These are phyloP conservation scores for Musa balbisiana DNA, from an alignment of 202 grass and related monocot species.

Conservation along the genomic window DNA sequence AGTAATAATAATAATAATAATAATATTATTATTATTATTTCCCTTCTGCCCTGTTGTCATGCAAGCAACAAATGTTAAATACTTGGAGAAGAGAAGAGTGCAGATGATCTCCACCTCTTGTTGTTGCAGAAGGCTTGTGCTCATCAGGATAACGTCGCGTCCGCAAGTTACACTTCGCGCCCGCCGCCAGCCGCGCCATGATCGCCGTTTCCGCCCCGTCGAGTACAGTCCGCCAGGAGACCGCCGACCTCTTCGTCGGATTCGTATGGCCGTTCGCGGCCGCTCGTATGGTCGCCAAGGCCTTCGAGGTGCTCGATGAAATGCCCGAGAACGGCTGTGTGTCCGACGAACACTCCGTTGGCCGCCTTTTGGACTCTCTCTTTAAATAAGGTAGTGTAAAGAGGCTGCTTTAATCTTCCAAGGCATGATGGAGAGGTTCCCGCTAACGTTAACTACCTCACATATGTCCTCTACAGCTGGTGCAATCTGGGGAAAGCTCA, in stretches of 20 bases:
- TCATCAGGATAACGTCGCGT: conserved; percentile 39
- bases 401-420: conserved; percentile 70
- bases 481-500: conserved; percentile 75
- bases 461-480: conserved; percentile 80
- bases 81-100: background rate
- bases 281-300: conserved; percentile 45
- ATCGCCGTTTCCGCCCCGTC: conserved; percentile 48
- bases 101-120: background rate
- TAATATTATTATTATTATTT: too few relatives aligned
- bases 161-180: conserved; percentile 46
- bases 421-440: conserved; percentile 40
- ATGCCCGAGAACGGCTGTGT: conserved; percentile 35
- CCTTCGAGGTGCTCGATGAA: conserved; percentile 54
- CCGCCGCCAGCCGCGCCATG: conserved; percentile 39
- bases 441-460: conserved; percentile 65
- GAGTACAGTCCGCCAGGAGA: conserved; percentile 59
- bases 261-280: conserved; percentile 58
- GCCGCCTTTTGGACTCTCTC: conserved; percentile 71
- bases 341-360: conserved; percentile 36
- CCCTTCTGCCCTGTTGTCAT: too few relatives aligned
- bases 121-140: background rate
- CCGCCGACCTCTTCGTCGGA: conserved; percentile 52
- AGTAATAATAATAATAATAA: too few relatives aligned
- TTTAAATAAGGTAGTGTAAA: conserved; percentile 58
- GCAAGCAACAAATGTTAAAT: too few relatives aligned